These are phyloP conservation scores for Elsinoe arachidis DNA, from an alignment of 2,329 filamentous ascomycete genomes.

Conservation along the genomic window DNA sequence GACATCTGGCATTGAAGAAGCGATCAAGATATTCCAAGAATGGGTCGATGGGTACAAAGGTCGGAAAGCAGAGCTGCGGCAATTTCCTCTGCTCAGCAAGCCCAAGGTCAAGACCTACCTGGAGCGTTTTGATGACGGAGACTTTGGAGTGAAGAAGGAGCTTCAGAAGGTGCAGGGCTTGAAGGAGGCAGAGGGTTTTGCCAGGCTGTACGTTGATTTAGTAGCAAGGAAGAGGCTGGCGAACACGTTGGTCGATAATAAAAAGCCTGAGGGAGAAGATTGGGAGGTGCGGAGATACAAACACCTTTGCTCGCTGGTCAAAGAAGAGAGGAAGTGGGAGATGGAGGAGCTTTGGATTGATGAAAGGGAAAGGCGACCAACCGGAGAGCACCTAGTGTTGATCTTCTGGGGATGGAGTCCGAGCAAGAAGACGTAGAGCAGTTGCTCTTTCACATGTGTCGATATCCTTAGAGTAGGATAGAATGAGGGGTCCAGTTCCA, in stretches of 20 bases:
- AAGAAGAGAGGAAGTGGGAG: conserved; percentile 20
- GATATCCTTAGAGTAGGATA: conserved; percentile 2
- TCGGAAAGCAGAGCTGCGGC: conserved; percentile 19
- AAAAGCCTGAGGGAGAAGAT: conserved; percentile 22
- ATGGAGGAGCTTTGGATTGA: conserved; percentile 21
- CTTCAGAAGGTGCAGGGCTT: neutral
- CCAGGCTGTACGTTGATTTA: conserved; percentile 20
- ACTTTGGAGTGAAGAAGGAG: neutral
- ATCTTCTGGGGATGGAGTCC: conserved; percentile 27
- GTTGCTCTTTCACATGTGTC: neutral
- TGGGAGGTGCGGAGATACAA: conserved; percentile 24
- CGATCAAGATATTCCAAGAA: conserved; percentile 22
- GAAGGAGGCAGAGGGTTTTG: conserved; percentile 20
- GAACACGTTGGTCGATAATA: conserved; percentile 24
- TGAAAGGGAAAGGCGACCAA: conserved; percentile 15
- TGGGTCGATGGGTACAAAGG: conserved; percentile 26
- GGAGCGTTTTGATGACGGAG: neutral
- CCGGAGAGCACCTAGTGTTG: conserved; percentile 20
- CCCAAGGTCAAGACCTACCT: conserved; percentile 17
- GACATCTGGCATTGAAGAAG: conserved; percentile 21
- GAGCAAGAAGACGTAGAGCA: conserved; percentile 19
- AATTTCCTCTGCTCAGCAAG: conserved; percentile 23
- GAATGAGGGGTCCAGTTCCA: neutral
- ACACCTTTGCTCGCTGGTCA: conserved; percentile 20
- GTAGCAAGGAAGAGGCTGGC: conserved; percentile 23